phyloP scores from a whole-genome alignment of 257 asterid genomes.

The Paraleonurus japonicus region DNA sequence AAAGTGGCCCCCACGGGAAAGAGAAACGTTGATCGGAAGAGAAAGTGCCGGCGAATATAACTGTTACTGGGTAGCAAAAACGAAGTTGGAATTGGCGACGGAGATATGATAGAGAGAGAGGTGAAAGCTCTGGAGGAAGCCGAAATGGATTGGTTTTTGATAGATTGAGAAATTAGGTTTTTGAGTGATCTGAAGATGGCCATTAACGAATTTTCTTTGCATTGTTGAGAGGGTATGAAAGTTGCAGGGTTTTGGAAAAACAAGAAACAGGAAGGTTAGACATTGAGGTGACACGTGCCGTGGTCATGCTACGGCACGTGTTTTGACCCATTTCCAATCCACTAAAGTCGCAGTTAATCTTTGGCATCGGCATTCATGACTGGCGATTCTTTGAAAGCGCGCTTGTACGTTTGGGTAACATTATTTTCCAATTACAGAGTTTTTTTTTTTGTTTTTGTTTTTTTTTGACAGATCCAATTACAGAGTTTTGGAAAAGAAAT shows the following conservation, averaged over 20 bases:
- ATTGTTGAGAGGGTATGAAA: conserved; percentile 14
- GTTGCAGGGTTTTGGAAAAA: conserved; percentile 26
- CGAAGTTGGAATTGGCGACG: conserved; percentile 32
- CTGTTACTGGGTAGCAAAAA: conserved; percentile 28
- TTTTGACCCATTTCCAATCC: neutral
- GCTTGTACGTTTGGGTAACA: no score
- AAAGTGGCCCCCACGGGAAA: conserved; percentile 63
- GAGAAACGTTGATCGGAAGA: conserved; percentile 48
- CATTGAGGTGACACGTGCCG: conserved; percentile 35
- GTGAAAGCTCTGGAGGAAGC: conserved; percentile 39
- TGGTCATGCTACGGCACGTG: conserved; percentile 14
- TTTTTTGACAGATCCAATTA: no score
- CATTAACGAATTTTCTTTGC: conserved; percentile 46
- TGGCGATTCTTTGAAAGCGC: neutral
- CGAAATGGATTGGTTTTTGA: conserved; percentile 23
- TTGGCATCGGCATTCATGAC: neutral
- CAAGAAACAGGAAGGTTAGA: neutral
- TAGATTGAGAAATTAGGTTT: conserved; percentile 55
- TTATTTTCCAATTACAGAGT: no score
- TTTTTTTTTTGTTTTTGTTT: neutral
- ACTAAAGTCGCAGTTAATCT: neutral
- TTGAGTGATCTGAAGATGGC: conserved; percentile 68
- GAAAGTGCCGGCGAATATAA: conserved; percentile 42
- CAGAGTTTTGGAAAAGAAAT: no score
- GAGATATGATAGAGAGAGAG: conserved; percentile 37